These are phyloP conservation scores for Monosporozyma servazzii DNA, from an alignment of 805 yeast species.

Conservation along the genomic window DNA sequence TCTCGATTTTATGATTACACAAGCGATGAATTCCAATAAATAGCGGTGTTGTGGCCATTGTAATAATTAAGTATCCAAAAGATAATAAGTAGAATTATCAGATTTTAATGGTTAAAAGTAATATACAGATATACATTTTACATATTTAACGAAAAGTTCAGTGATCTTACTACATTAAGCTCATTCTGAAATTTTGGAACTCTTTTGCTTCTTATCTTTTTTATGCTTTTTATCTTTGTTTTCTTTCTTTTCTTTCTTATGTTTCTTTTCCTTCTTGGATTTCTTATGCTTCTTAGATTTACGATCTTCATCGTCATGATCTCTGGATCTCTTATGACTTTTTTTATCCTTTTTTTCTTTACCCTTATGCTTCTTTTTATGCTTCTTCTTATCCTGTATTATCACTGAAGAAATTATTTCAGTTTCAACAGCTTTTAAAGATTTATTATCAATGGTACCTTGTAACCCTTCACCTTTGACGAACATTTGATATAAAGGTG, in stretches of 20 bases:
- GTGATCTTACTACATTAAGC: not conserved
- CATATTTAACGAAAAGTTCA: not conserved
- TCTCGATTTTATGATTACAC: not conserved
- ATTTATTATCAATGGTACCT: constrained; percentile 53
- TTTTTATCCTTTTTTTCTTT: constrained; percentile 14
- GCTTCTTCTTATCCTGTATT: constrained; percentile 1
- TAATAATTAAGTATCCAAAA: not conserved
- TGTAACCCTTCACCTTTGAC: constrained; percentile 77
- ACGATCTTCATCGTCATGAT: constrained; percentile 9
- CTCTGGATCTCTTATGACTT: constrained; percentile 16
- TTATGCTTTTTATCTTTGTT: constrained; percentile 8
- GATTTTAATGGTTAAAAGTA: not conserved
- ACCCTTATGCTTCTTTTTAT: constrained; percentile 9
- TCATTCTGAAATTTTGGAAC: not conserved
- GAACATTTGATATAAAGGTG: constrained; percentile 79
- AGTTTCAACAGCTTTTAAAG: constrained; percentile 5
- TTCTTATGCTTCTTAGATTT: constrained; percentile 24
- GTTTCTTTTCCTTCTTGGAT: constrained; percentile 11
- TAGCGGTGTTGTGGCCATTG: not conserved
- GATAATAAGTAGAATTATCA: not conserved
- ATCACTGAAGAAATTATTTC: constrained; percentile 2
- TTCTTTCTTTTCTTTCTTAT: constrained; percentile 24
- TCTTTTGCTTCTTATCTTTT: constrained; percentile 1
- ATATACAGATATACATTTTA: not conserved
- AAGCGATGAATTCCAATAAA: not conserved